These are phyloP conservation scores for Kewa caespitosa DNA, from an alignment of 179 eudicot genomes.

Conservation along the genomic window DNA sequence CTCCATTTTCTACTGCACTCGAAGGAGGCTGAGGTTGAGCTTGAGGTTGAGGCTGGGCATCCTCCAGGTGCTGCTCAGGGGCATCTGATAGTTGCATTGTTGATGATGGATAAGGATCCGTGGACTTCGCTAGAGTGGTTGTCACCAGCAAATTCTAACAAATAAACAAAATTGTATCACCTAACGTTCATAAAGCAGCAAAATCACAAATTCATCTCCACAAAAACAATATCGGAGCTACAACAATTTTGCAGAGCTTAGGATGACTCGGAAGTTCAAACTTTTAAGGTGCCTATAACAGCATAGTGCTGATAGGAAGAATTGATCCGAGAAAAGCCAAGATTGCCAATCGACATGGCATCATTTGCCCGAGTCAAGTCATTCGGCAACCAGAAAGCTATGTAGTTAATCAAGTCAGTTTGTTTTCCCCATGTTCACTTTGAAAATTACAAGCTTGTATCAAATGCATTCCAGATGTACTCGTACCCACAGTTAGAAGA, in stretches of 20 bases:
- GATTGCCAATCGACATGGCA: neutral
- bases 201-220: neutral
- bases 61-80: constrained; percentile 31
- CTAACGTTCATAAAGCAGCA: neutral
- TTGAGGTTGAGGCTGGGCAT: constrained; percentile 22
- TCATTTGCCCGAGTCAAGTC: neutral
- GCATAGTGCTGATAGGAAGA: neutral
- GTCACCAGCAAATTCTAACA: constrained; percentile 66
- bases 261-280: neutral
- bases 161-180: neutral
- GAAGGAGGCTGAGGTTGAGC: constrained; percentile 17
- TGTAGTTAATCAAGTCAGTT: neutral
- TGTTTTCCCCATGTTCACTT: neutral
- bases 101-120: constrained; percentile 48
- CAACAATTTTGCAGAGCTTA: neutral
- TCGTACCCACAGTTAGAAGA: no score
- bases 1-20: constrained; percentile 50
- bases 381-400: neutral
- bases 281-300: neutral
- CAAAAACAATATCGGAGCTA: neutral
- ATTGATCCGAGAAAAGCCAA: neutral
- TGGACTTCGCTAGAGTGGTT: constrained; percentile 56
- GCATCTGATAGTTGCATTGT: constrained; percentile 32
- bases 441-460: neutral
- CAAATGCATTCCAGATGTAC: neutral